Evolutionary conservation across 495 filamentous ascomycete species (phyloP), one percentile per base, ranked within the genome.

Genomic region (Bryoglossum gracile): DNA sequence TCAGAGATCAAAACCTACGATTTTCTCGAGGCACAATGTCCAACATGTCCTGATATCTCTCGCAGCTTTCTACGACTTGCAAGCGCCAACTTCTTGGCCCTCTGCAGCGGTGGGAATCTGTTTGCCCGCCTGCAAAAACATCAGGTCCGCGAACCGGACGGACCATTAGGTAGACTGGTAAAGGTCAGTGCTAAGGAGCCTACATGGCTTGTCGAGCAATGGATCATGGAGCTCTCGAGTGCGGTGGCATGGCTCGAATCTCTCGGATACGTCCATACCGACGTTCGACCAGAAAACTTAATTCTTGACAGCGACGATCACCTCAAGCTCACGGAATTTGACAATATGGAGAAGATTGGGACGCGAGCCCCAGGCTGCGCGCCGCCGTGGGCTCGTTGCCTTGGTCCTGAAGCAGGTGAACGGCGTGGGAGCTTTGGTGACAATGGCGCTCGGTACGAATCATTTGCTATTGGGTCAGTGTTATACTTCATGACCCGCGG

Each of bases 391-490:
- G 35, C 35, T 14, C 35, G 35, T 38, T 5, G 5, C 26, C 14
- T 38, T 8, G 13, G 35, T 14, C 35, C 35, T 14, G 35, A 38
- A 16, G 35, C 11, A 5, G 30, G 49, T 41, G 16, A 42, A 46
- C 11, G 11, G n/a, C 4, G 41, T 35, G 39, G 25, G 22, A n/a
- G 47, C 48, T 9, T 50, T 51, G 46, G 47, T 30, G 35, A 45
- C 50, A 32, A 46, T 51, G 19, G 54, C 47, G 2, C 43, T 14
- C 23, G 26, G 11, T 43, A 30, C 8, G 43, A 46, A 17, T n/a
- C 8, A 23, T 46, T 46, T 46, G 43, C 43, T 13, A 33, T 46
- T 22, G 43, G 43, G 9, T 46, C 43, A 6, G 9, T 46, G 4
- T 5, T 46, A 11, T 46, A 46, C 25, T 34, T 6, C 30, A 18